A percentile compares a stretch with the other conserved stretches of the same genome.
phyloP scores from a whole-genome alignment of 352 stramenopile genomes.

The Aphanomyces stellatus region DNA sequence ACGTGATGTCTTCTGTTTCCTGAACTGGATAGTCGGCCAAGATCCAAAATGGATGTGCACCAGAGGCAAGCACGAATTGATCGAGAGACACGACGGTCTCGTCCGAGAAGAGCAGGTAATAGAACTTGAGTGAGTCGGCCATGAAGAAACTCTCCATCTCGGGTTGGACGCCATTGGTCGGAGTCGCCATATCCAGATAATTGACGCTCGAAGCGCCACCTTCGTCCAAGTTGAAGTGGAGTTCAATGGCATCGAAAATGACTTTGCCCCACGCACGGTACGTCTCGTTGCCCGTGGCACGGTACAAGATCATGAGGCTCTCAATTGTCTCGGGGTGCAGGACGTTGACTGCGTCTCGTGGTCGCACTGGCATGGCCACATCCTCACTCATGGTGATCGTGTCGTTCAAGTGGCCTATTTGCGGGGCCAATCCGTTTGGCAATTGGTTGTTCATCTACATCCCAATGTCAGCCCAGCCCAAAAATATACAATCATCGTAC shows the following conservation, averaged over 20 bases:
- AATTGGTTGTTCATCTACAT: conserved; percentile 64
- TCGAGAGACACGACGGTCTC: too few species aligned
- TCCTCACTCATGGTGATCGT: conserved; percentile 19
- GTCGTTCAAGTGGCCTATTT: conserved; percentile 57
- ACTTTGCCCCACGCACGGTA: conserved; percentile 69
- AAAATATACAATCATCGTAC: conserved; percentile 19
- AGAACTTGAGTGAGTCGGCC: too few species aligned
- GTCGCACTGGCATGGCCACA: conserved; percentile 15
- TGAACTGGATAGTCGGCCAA: too few species aligned
- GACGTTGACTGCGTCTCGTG: conserved; percentile 45
- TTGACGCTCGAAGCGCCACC: conserved; percentile 61
- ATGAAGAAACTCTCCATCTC: too few species aligned
- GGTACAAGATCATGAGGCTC: conserved; percentile 83
- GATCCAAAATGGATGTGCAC: too few species aligned
- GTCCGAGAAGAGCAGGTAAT: too few species aligned
- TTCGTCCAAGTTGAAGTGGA: conserved; percentile 32
- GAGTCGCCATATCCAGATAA: conserved; percentile 32
- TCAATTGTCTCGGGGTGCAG: conserved; percentile 85
- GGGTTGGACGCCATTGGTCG: conserved; percentile 24
- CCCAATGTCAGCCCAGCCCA: not conserved
- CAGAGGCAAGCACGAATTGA: too few species aligned
- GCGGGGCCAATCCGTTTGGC: conserved; percentile 50
- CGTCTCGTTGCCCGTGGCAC: conserved; percentile 62
- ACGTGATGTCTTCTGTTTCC: not conserved
- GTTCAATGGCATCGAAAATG: conserved; percentile 76